These are phyloP conservation scores for Xylaria scruposa DNA, from an alignment of 495 filamentous ascomycete species.

Conservation along the genomic window DNA sequence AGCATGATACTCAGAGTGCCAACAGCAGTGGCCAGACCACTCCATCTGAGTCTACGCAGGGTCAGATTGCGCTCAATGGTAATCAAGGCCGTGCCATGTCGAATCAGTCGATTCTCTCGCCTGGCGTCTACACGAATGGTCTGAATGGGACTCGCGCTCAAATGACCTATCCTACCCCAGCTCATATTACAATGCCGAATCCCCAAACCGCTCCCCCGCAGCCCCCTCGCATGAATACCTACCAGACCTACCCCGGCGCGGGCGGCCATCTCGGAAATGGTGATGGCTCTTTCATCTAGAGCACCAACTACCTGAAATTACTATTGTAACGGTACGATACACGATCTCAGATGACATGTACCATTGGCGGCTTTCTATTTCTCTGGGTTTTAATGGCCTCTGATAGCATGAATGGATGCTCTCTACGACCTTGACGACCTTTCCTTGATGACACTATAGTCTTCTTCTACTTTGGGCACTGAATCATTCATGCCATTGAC, in stretches of 20 bases:
- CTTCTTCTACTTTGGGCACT: constrained; percentile 39
- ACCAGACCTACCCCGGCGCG: constrained; percentile 33
- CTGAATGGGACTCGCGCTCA: constrained; percentile 36
- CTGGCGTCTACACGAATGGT: constrained; percentile 37
- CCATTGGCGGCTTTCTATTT: constrained; percentile 35
- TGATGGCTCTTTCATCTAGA: constrained; percentile 42
- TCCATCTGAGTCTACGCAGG: constrained; percentile 48
- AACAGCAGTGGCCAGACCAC: constrained; percentile 41
- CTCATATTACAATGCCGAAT: constrained; percentile 35
- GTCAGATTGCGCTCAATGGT: constrained; percentile 49
- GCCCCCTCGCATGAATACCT: constrained; percentile 35
- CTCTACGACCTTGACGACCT: constrained; percentile 41
- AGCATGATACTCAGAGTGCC: constrained; percentile 47
- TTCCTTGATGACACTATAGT: constrained; percentile 30
- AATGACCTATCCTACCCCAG: constrained; percentile 38
- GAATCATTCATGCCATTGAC: constrained; percentile 30
- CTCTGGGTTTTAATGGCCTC: constrained; percentile 30
- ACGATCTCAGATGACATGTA: constrained; percentile 36
- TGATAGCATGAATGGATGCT: constrained; percentile 40
- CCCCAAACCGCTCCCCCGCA: constrained; percentile 32
- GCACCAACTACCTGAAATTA: constrained; percentile 26
- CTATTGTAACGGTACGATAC: constrained; percentile 44
- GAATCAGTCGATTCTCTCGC: constrained; percentile 39
- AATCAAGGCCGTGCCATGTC: constrained; percentile 42
- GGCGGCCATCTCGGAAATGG: constrained; percentile 32